These are phyloP conservation scores for Schizothecium vesticola DNA, from an alignment of 495 filamentous ascomycete species.

Conservation along the genomic window DNA sequence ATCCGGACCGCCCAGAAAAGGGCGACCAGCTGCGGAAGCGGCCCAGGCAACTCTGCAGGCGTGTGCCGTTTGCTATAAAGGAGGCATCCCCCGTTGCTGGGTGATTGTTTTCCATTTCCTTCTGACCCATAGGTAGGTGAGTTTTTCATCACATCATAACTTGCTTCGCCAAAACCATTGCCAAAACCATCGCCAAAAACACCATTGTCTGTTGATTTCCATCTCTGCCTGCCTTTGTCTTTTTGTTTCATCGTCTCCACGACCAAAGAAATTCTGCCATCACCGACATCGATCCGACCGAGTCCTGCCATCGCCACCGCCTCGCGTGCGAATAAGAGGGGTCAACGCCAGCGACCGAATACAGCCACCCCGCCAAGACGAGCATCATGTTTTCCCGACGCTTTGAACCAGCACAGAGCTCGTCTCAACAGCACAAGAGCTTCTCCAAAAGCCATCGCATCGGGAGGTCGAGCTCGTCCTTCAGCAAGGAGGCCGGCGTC, in stretches of 20 bases:
- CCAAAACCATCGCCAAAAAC: constrained; percentile 10
- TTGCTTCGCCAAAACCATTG: constrained; percentile 13
- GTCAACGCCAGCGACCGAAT: not conserved
- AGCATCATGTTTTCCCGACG: constrained; percentile 38
- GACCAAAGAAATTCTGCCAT: not conserved
- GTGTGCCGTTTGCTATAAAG: constrained; percentile 23
- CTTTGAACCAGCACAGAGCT: constrained; percentile 28
- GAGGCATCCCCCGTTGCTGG: constrained; percentile 9
- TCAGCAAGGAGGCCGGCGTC: constrained; percentile 42
- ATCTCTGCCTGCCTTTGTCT: not conserved
- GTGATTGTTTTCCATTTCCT: constrained; percentile 10
- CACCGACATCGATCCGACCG: not conserved
- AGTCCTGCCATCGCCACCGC: not conserved
- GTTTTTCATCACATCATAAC: constrained; percentile 12
- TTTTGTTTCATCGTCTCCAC: not conserved
- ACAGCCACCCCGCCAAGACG: not conserved
- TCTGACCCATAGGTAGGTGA: constrained; percentile 21
- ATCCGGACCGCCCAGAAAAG: constrained; percentile 18
- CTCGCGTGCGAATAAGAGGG: not conserved
- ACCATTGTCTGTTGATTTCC: constrained; percentile 11
- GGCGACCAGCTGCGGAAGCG: constrained; percentile 9
- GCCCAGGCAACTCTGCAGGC: constrained; percentile 30
- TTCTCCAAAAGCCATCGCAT: constrained; percentile 37
- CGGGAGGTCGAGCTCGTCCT: constrained; percentile 41
- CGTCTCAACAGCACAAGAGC: constrained; percentile 30